Conservation (phyloP, 495 filamentous ascomycete genomes). For the Collariella sp. region DNA sequence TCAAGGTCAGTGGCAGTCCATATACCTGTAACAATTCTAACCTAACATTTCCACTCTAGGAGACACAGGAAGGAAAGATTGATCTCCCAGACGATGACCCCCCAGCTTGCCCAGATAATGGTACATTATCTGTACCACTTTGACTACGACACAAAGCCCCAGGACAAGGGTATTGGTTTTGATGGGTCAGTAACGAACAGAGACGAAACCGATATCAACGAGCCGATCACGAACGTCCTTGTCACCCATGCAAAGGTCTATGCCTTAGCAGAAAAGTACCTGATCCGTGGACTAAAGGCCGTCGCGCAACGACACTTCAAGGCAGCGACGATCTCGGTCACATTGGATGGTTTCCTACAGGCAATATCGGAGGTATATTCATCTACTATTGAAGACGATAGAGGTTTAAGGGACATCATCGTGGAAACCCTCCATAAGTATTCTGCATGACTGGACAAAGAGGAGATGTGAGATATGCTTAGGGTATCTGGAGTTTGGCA, state of each 20-base stretch:
- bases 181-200: not conserved
- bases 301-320: not conserved
- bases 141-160: not conserved
- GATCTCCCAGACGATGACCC: not conserved
- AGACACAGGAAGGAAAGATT: not conserved
- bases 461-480: not conserved
- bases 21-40: not conserved
- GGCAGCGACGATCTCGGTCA: not conserved
- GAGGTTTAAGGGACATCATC: not conserved
- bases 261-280: not conserved
- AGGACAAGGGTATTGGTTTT: not conserved
- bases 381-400: not conserved
- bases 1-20: conserved; percentile 1
- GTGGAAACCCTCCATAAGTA: not conserved
- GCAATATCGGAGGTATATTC: not conserved
- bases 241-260: not conserved
- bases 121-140: conserved; percentile 2
- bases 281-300: not conserved
- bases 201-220: not conserved
- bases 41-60: not conserved
- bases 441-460: not conserved
- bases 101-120: not conserved
- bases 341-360: not conserved
- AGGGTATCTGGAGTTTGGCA: not conserved
- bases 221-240: not conserved